phyloP scores from a whole-genome alignment of 768 basidiomycete species.

The Obba rivulosa region DNA sequence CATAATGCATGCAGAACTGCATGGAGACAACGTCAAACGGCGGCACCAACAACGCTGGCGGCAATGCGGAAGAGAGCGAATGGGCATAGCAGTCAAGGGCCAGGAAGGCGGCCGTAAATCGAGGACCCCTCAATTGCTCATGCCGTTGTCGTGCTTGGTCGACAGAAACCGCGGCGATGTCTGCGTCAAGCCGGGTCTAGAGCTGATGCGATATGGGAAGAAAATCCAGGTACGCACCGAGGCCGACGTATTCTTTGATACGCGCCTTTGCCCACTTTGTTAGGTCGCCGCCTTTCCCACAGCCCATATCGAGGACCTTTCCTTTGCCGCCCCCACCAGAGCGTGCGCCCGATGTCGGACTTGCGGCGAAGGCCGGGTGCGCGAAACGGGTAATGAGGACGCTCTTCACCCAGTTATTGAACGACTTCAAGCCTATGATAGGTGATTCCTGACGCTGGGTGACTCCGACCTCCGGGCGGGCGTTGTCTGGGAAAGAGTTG shows the following conservation, averaged over 20 bases:
- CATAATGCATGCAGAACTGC: conserved; percentile 99
- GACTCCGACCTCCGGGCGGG: conserved; percentile 86
- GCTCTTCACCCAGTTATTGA: conserved; percentile 99
- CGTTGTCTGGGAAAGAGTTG: conserved; percentile 60
- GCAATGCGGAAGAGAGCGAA: conserved; percentile 63
- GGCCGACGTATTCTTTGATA: conserved; percentile 71
- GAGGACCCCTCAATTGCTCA: conserved; percentile 47
- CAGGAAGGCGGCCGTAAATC: conserved; percentile 77
- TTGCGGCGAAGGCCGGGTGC: conserved; percentile 55
- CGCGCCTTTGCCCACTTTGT: conserved; percentile 91
- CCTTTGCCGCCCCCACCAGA: conserved; percentile 38
- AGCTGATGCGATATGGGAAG: conserved; percentile 1
- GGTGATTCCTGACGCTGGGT: conserved; percentile 81
- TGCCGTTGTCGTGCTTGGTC: conserved; percentile 76
- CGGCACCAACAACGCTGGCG: conserved; percentile 48
- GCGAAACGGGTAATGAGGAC: conserved; percentile 91
- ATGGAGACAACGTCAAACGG: conserved; percentile 95
- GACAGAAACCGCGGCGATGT: conserved; percentile 85
- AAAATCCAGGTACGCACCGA: conserved; percentile 50
- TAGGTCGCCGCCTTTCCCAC: conserved; percentile 98
- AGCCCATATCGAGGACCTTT: conserved; percentile 92
- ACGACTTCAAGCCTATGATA: conserved; percentile 94
- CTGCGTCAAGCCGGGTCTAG: conserved; percentile 32
- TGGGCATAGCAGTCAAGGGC: conserved; percentile 86
- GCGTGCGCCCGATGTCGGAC: conserved; percentile 24